Base-by-base conservation (phyloP, 208 protist species). In the Jaenimonas drosophilae region DNA sequence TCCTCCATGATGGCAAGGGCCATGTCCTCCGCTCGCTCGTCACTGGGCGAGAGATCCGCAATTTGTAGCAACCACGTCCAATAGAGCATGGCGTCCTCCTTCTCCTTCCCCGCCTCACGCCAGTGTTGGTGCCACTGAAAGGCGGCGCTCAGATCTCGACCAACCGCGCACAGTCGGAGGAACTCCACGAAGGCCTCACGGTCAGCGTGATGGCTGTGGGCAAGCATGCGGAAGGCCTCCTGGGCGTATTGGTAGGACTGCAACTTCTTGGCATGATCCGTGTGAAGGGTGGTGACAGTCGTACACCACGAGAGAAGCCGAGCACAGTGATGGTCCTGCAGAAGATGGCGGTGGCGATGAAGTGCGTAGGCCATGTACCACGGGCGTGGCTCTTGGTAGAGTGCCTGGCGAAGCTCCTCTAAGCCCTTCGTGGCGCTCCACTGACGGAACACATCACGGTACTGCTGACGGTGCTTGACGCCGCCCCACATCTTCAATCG, bases 401-500 rank as follows among this genome's bases (percentile, higher is more conserved):
- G 54, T 12, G 59, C 45, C 11, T 36, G 39, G 12, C 85, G 64
- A 23, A 94, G 46, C 23, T 51, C 63, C 9, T 94, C 80, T 3
- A 94, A 42, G 0, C 70, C 67, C 20, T 76, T 69, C 2, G 62
- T 72, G 23, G 72, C 75, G 47, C 64, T 85, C 81, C 85, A 94
- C 11, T 59, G 45, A 12, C 62, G 67, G 45, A 94, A 88, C 6
- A 87, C 28, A 14, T 90, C 72, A 14, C 67, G 64, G 50, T 90
- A 74, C 7, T 89, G 59, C 14, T 48, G 61, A 11, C 81, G 59
- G 28, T 45, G 50, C 58, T 94, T 94, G 11, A 94, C 49, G 17
- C 85, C 85, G 23, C 85, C 85, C 81, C 85, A 94, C 85, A 94
- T n/a, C n/a, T 69, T n/a, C n/a, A n/a, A 14, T 36, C 14, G 12